phyloP scores from a whole-genome alignment of 2,329 filamentous ascomycete species.

The Stemphylium vesicarium region DNA sequence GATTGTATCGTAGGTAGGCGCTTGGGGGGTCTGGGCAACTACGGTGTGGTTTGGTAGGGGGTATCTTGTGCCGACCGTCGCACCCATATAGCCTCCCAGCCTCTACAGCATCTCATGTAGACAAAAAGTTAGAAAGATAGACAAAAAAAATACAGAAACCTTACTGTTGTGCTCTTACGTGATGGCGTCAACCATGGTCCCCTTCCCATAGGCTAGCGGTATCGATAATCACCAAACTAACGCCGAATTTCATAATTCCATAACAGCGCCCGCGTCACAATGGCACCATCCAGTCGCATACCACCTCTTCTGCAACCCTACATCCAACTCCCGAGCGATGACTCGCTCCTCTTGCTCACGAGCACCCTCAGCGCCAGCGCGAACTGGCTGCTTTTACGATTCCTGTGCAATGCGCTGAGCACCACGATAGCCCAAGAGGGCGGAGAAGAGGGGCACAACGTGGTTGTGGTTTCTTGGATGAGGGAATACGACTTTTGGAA shows the following conservation, averaged over 20 bases:
- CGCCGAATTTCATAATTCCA: conserved; percentile 7
- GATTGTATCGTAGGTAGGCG: no score
- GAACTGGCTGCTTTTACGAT: conserved; percentile 64
- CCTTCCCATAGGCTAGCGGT: neutral
- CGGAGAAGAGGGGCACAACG: conserved; percentile 37
- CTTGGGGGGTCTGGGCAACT: no score
- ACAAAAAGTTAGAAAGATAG: conserved; percentile 18
- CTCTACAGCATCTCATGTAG: neutral
- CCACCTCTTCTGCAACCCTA: conserved; percentile 71
- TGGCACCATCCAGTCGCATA: conserved; percentile 57
- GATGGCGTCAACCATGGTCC: no score
- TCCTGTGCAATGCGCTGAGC: conserved; percentile 56
- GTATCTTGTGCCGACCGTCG: no score
- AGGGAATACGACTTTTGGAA: conserved; percentile 81
- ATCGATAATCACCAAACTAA: conserved; percentile 18
- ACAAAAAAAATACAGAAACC: conserved; percentile 11
- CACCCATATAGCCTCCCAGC: neutral
- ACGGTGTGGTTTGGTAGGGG: no score
- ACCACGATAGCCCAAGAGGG: conserved; percentile 30
- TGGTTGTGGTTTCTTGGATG: conserved; percentile 85
- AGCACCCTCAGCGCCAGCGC: conserved; percentile 62
- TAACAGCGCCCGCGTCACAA: conserved; percentile 18
- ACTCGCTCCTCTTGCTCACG: conserved; percentile 70
- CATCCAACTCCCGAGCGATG: conserved; percentile 63
- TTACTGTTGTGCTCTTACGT: neutral